Evolutionary conservation across 1,284 basidiomycete genomes (phyloP).

Genomic region (Tilletia indica): DNA sequence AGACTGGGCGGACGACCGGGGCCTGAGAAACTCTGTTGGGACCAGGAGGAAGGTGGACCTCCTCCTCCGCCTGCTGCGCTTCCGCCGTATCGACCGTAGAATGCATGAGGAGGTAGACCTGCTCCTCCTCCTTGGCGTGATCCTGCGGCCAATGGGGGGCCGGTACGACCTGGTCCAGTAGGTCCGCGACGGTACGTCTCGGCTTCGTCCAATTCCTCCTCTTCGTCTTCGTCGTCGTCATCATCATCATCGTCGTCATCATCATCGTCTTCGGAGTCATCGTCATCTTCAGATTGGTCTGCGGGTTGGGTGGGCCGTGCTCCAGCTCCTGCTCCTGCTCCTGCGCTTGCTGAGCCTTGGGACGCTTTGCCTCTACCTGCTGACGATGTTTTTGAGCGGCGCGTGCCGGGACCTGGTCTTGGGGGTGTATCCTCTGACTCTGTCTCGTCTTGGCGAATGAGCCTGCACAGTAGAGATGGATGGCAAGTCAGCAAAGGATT

Average conservation of each 20-base stretch:
- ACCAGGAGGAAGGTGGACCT: constrained; percentile 11
- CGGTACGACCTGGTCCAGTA: background rate
- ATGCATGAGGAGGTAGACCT: background rate
- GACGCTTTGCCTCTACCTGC: too few relatives aligned
- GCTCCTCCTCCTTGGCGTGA: background rate
- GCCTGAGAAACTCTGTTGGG: constrained; percentile 12
- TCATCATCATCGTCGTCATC: constrained; percentile 14
- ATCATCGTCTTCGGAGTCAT: constrained; percentile 3
- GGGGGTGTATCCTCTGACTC: constrained; percentile 7
- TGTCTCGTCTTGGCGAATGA: constrained; percentile 8
- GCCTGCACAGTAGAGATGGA: background rate
- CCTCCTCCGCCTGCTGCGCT: constrained; percentile 2
- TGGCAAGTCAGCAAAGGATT: background rate
- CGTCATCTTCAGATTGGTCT: constrained; percentile 7
- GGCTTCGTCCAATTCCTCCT: constrained; percentile 15
- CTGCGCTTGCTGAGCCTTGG: too few relatives aligned
- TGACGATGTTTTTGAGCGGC: background rate
- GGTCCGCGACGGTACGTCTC: constrained; percentile 4
- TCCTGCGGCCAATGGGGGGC: background rate
- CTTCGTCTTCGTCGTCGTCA: constrained; percentile 18
- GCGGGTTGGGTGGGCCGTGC: background rate
- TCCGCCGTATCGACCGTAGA: constrained; percentile 6
- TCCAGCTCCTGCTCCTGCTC: background rate
- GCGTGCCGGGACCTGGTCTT: background rate
- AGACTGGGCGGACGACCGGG: background rate